phyloP scores from a whole-genome alignment of 23 red algal species.

The Gracilariopsis chorda region DNA sequence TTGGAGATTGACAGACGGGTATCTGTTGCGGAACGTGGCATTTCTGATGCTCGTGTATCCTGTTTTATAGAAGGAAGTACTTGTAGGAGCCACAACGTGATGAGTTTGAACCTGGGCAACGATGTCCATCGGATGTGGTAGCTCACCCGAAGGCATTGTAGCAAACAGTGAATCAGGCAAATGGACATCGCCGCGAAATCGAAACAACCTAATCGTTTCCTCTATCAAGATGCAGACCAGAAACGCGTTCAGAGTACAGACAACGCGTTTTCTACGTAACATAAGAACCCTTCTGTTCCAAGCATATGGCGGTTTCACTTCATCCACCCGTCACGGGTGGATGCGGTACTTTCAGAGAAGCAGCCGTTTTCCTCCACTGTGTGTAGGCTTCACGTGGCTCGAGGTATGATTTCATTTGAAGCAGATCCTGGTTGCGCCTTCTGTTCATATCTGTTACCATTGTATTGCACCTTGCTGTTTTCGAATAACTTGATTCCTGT shows the following conservation, averaged over 20 bases:
- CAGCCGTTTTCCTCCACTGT: too few relatives aligned
- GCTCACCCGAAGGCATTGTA: neutral
- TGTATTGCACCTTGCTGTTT: too few relatives aligned
- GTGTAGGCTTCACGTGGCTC: too few relatives aligned
- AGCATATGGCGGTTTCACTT: neutral
- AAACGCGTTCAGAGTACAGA: slow-evolving; percentile 15
- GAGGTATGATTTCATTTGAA: too few relatives aligned
- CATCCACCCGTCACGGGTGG: too few relatives aligned
- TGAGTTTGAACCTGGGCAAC: slow-evolving; percentile 28
- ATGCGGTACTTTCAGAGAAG: too few relatives aligned
- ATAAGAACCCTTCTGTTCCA: neutral
- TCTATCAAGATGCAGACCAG: neutral
- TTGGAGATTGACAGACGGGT: slow-evolving; percentile 17
- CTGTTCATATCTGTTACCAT: too few relatives aligned
- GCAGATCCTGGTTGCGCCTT: too few relatives aligned
- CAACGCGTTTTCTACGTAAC: neutral
- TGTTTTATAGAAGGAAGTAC: neutral
- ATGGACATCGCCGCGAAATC: slow-evolving; percentile 1
- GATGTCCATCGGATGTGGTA: slow-evolving; percentile 56
- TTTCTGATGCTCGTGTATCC: slow-evolving; percentile 27
- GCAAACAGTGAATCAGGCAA: neutral
- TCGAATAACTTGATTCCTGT: too few relatives aligned
- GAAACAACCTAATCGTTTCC: slow-evolving; percentile 17
- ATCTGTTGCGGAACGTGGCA: slow-evolving; percentile 64
- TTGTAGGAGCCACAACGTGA: neutral